These are phyloP conservation scores for Colletotrichum karsti DNA, from an alignment of 2,329 filamentous ascomycete genomes.

Conservation along the genomic window DNA sequence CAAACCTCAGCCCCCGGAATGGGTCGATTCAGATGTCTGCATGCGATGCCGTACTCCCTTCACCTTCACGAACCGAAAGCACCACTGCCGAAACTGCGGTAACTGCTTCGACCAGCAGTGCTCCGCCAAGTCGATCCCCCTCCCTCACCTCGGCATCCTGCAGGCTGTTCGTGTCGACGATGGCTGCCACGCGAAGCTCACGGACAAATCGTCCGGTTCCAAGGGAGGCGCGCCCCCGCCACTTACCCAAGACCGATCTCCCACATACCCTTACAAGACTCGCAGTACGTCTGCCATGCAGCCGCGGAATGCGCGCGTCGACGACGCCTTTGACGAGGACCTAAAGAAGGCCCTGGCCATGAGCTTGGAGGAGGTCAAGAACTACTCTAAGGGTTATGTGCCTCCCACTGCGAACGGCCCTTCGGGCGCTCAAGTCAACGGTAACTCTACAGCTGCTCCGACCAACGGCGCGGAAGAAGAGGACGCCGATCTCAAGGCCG, in stretches of 20 bases:
- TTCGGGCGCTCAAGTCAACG: conserved; percentile 37
- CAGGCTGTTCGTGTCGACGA: conserved; percentile 95
- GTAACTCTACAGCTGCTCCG: conserved; percentile 36
- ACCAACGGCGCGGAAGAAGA: conserved; percentile 77
- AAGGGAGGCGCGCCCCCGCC: conserved; percentile 42
- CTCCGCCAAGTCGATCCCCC: conserved; percentile 85
- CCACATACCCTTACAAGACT: conserved; percentile 67
- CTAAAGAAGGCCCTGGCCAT: conserved; percentile 93
- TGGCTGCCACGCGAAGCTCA: conserved; percentile 91
- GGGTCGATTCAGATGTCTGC: conserved; percentile 97
- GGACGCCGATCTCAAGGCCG: conserved; percentile 91
- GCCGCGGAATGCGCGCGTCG: conserved; percentile 85
- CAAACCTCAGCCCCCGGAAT: conserved; percentile 81
- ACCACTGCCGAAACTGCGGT: conserved; percentile 97
- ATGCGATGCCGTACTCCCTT: conserved; percentile 97
- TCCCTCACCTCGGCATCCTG: conserved; percentile 92
- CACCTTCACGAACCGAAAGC: conserved; percentile 97
- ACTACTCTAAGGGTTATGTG: conserved; percentile 76
- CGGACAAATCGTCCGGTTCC: conserved; percentile 68
- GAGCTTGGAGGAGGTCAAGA: conserved; percentile 93
- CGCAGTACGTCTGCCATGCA: conserved; percentile 79
- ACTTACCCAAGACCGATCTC: conserved; percentile 49
- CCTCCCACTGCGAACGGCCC: conserved; percentile 58
- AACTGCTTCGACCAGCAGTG: conserved; percentile 98
- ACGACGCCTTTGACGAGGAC: conserved; percentile 94